Evolutionary conservation across 2,329 filamentous ascomycete species (phyloP).

Genomic region (Venturia aucupariae): DNA sequence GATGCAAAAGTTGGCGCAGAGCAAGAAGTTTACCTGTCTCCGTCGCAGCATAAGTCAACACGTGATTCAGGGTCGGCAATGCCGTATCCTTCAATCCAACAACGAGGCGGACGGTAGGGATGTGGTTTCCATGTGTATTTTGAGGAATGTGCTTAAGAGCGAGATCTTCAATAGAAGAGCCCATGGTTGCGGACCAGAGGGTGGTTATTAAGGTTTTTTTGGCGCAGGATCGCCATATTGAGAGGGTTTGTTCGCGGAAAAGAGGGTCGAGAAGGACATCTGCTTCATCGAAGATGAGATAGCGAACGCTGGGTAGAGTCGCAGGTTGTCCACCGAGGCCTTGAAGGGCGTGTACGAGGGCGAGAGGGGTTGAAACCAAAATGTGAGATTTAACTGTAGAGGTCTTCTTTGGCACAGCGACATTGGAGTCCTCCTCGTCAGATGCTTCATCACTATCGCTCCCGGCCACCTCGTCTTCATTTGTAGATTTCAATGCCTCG

Average conservation of each 20-base stretch:
- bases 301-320: constrained; percentile 57
- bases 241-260: constrained; percentile 80
- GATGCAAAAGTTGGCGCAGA: constrained; percentile 79
- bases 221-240: constrained; percentile 72
- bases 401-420: constrained; percentile 18
- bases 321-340: constrained; percentile 36
- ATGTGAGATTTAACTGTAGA: constrained; percentile 65
- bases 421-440: constrained; percentile 30
- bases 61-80: constrained; percentile 84
- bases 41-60: constrained; percentile 80
- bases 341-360: constrained; percentile 65
- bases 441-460: constrained; percentile 27
- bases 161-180: constrained; percentile 78
- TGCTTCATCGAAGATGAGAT: constrained; percentile 82
- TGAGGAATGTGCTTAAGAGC: constrained; percentile 38
- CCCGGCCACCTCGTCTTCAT: constrained; percentile 29
- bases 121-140: constrained; percentile 17
- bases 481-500: constrained; percentile 34
- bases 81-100: constrained; percentile 96
- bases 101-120: constrained; percentile 63
- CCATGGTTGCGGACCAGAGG: constrained; percentile 96
- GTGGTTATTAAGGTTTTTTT: constrained; percentile 62
- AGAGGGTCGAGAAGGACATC: constrained; percentile 88
- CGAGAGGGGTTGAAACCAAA: constrained; percentile 68
- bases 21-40: constrained; percentile 91